These are phyloP conservation scores for Thinopyrum elongatum DNA, from an alignment of 176 grass and related monocot species.

Conservation along the genomic window DNA sequence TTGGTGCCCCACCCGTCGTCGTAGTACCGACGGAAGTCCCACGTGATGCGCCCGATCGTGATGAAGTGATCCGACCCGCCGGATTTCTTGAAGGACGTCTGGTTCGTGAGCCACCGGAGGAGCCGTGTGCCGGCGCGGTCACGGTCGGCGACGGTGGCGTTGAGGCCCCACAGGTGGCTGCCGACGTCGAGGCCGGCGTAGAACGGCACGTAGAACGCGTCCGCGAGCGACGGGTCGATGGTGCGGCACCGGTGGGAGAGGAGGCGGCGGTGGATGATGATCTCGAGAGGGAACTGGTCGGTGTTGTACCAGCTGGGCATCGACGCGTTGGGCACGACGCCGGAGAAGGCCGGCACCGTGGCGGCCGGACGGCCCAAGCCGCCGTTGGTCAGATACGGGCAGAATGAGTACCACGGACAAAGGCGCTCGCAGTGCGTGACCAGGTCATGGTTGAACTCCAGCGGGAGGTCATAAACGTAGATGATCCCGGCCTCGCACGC, in stretches of 20 bases:
- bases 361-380: slow-evolving; percentile 48
- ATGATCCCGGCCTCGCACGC: slow-evolving; percentile 47
- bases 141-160: slow-evolving; percentile 45
- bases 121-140: slow-evolving; percentile 53
- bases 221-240: slow-evolving; percentile 46
- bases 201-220: slow-evolving; percentile 84
- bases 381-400: slow-evolving; percentile 51
- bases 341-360: slow-evolving; percentile 23
- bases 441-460: slow-evolving; percentile 72
- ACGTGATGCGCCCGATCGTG: slow-evolving; percentile 76
- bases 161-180: slow-evolving; percentile 66
- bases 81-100: slow-evolving; percentile 51
- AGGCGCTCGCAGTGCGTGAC: slow-evolving; percentile 53
- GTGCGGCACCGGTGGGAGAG: slow-evolving; percentile 80
- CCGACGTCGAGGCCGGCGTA: slow-evolving; percentile 75
- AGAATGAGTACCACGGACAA: slow-evolving; percentile 69
- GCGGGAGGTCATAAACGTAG: slow-evolving; percentile 78
- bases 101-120: slow-evolving; percentile 59
- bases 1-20: slow-evolving; percentile 63
- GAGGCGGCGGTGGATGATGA: slow-evolving; percentile 73
- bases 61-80: slow-evolving; percentile 86
- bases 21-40: slow-evolving; percentile 79
- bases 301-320: slow-evolving; percentile 67
- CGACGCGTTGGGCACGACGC: slow-evolving; percentile 27
- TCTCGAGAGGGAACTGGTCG: slow-evolving; percentile 78